These are phyloP conservation scores for Eremochloa ophiuroides DNA, from an alignment of 176 grass and related monocot species.

Conservation along the genomic window DNA sequence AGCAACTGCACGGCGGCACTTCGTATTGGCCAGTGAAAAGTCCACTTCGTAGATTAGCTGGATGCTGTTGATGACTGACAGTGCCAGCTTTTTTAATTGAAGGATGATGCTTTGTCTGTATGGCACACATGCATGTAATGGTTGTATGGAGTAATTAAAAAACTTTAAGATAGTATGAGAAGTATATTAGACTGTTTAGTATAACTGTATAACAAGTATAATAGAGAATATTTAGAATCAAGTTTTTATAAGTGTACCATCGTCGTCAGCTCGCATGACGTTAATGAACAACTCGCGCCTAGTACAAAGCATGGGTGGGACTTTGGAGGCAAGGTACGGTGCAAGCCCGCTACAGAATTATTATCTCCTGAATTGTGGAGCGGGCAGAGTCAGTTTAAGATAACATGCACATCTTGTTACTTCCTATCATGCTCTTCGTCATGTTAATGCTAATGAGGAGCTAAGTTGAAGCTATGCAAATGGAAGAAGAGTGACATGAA, in stretches of 20 bases:
- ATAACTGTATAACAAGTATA: no score
- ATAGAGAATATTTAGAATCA: not conserved
- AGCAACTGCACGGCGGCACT: not conserved
- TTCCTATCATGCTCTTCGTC: not conserved
- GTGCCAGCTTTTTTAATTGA: not conserved
- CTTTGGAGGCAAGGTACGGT: no score
- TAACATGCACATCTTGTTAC: not conserved
- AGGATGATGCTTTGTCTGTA: not conserved
- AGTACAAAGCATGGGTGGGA: not conserved
- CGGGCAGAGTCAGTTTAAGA: not conserved
- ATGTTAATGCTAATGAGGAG: no score
- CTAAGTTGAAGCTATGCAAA: no score
- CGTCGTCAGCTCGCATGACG: not conserved
- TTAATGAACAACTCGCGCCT: not conserved
- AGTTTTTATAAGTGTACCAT: not conserved
- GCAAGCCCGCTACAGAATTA: not conserved
- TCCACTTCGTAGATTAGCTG: slow-evolving; percentile 7
- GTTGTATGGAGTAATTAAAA: not conserved
- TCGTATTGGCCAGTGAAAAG: not conserved
- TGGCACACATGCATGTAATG: not conserved
- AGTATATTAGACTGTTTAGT: not conserved
- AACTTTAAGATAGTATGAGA: not conserved
- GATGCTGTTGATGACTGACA: not conserved
- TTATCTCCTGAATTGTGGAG: not conserved
- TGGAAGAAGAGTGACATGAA: no score